Base-by-base conservation (phyloP, 192 early-diverging fungal genomes). In the Gonapodya sp. region DNA sequence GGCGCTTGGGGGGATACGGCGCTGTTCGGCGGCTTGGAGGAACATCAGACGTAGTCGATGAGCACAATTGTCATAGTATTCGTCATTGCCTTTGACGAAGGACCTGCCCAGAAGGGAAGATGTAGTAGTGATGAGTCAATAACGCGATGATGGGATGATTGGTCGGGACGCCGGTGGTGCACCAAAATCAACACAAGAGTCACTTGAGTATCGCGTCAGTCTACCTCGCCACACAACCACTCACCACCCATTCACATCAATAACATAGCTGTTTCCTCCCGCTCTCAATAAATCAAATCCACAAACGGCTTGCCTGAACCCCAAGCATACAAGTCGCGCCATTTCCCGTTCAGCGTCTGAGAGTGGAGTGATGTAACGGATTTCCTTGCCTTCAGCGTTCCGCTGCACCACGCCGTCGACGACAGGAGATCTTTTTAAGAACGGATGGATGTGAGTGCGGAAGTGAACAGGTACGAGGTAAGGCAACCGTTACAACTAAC, bases 191-290 rank as follows among this genome's bases (percentile, higher is more conserved):
- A n/a, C n/a, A n/a, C n/a, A n/a, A n/a, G n/a, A n/a, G n/a, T n/a
- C n/a, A n/a, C n/a, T n/a, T n/a, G n/a, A n/a, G n/a, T n/a, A n/a
- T n/a, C n/a, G n/a, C n/a, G n/a, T n/a, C n/a, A n/a, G n/a, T n/a
- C n/a, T 72, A 18, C 16, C 64, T 72, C 16, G 16, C 16, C 64
- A 30, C 75, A 18, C 2, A 16, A 18, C 8, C 75, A 77, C 75
- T 33, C 75, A 77, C 97, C 97, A 99, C 18, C 97, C 97, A 80
- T 99, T 99, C 80, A 99, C 96, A 85, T 99, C 97, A 83, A 99
- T 97, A 0, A 99, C 96, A 85, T 93, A 94, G 2, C 95, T 95
- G 37, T 82, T 85, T 31, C 94, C 95, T 37, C 87, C 86, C 14
- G 93, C 92, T 1, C 97, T 92, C 81, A 99, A 83, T 31, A 97